Percentiles rank a stretch among this genome's conserved stretches.
These are phyloP conservation scores for Colletotrichum magnum DNA, from an alignment of 2,329 filamentous ascomycete genomes.

Conservation along the genomic window DNA sequence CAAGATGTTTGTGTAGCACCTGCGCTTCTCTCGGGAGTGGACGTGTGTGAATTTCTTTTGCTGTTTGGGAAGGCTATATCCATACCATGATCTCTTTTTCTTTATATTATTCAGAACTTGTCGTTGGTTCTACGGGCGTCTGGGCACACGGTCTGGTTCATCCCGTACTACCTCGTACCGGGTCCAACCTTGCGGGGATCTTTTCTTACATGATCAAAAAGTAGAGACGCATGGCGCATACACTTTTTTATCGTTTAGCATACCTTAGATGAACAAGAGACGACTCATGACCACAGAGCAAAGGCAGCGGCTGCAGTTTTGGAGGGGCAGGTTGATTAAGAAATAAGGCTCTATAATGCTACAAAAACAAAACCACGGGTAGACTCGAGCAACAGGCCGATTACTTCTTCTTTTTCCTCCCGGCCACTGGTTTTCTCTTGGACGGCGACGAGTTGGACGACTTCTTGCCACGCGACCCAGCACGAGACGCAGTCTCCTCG, in stretches of 20 bases:
- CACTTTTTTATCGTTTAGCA: slow-evolving; percentile 3
- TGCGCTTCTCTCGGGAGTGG: neutral
- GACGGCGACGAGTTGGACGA: slow-evolving; percentile 52
- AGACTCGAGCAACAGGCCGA: slow-evolving; percentile 22
- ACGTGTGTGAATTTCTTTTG: neutral
- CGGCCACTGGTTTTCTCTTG: slow-evolving; percentile 56
- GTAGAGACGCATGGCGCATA: slow-evolving; percentile 23
- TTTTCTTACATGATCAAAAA: neutral
- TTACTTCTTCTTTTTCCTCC: slow-evolving; percentile 53
- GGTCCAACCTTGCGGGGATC: slow-evolving; percentile 1
- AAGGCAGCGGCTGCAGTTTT: neutral
- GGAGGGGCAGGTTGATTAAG: slow-evolving; percentile 3
- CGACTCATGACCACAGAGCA: slow-evolving; percentile 19
- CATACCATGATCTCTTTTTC: neutral
- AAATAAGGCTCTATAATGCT: slow-evolving; percentile 30
- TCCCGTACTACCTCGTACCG: slow-evolving; percentile 1
- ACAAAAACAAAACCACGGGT: neutral
- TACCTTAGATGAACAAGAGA: slow-evolving; percentile 19
- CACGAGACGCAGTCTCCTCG: slow-evolving; percentile 50
- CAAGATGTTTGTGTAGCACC: slow-evolving; percentile 57
- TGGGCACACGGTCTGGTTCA: slow-evolving; percentile 10
- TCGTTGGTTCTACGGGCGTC: slow-evolving; percentile 1
- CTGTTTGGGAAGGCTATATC: slow-evolving; percentile 22
- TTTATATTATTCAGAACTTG: neutral
- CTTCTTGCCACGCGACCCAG: slow-evolving; percentile 55